Evolutionary conservation across 805 yeast species (phyloP).

Genomic region (Candida quercuum): DNA sequence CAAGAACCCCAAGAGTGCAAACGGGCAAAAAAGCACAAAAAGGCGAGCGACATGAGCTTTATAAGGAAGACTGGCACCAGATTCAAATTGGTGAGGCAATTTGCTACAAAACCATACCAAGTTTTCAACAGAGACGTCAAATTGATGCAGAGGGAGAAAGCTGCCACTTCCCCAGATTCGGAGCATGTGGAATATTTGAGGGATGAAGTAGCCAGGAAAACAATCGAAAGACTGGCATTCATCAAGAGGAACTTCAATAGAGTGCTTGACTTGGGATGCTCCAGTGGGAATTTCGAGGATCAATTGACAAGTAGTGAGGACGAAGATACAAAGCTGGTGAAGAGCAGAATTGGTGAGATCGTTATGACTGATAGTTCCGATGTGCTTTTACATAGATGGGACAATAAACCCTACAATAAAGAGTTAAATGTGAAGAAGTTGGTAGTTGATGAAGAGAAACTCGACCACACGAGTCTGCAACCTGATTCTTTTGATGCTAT

Average conservation of each 20-base stretch:
- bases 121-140: slow-evolving; percentile 66
- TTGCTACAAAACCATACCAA: slow-evolving; percentile 21
- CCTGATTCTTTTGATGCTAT: slow-evolving; percentile 59
- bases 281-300: slow-evolving; percentile 59
- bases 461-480: slow-evolving; percentile 36
- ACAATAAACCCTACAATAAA: slow-evolving; percentile 32
- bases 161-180: slow-evolving; percentile 43
- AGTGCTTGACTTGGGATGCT: slow-evolving; percentile 69
- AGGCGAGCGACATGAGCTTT: neutral
- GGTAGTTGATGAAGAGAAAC: slow-evolving; percentile 64
- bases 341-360: slow-evolving; percentile 45
- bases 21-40: too few relatives aligned
- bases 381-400: slow-evolving; percentile 48
- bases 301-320: slow-evolving; percentile 25
- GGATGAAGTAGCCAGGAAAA: slow-evolving; percentile 66
- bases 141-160: slow-evolving; percentile 48
- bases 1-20: too few relatives aligned
- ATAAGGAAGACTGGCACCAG: neutral
- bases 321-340: slow-evolving; percentile 49
- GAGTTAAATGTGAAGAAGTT: slow-evolving; percentile 42
- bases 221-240: slow-evolving; percentile 72
- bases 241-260: slow-evolving; percentile 57
- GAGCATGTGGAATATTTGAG: slow-evolving; percentile 65
- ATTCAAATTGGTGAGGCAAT: neutral
- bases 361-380: slow-evolving; percentile 64